These are phyloP conservation scores for Solioccasus polychromus DNA, from an alignment of 768 basidiomycete species.

Conservation along the genomic window DNA sequence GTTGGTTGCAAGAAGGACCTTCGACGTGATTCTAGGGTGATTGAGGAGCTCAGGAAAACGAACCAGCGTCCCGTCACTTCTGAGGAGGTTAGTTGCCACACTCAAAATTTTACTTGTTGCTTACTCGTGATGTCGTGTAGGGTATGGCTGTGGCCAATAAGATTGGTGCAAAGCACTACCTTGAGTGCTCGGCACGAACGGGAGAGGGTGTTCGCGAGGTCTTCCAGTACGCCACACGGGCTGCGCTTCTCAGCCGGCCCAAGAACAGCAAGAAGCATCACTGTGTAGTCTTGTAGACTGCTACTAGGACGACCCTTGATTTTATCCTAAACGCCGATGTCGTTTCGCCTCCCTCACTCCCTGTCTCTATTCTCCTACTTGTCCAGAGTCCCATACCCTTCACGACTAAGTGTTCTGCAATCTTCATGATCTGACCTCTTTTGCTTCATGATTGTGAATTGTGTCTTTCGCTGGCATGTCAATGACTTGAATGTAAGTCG, in stretches of 20 bases:
- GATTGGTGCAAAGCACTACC: slow-evolving; percentile 95
- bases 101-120: neutral
- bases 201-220: slow-evolving; percentile 98
- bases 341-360: slow-evolving; percentile 16
- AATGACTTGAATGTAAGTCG: neutral
- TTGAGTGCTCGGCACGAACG: slow-evolving; percentile 95
- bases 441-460: slow-evolving; percentile 19
- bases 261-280: slow-evolving; percentile 41
- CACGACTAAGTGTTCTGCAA: slow-evolving; percentile 37
- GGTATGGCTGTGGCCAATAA: slow-evolving; percentile 94
- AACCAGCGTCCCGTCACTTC: slow-evolving; percentile 92
- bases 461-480: slow-evolving; percentile 1
- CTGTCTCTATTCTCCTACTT: slow-evolving; percentile 16
- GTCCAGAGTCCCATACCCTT: slow-evolving; percentile 36
- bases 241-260: slow-evolving; percentile 71
- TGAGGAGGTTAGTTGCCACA: slow-evolving; percentile 64
- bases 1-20: slow-evolving; percentile 99
- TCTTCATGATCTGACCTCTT: slow-evolving; percentile 36
- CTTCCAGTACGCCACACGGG: slow-evolving; percentile 95
- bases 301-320: slow-evolving; percentile 15
- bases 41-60: slow-evolving; percentile 92
- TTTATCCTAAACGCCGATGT: slow-evolving; percentile 22
- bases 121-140: slow-evolving; percentile 38
- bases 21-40: slow-evolving; percentile 86
- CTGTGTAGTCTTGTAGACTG: slow-evolving; percentile 46